Evolutionary conservation across 176 grass and related monocot genomes (phyloP).

Genomic region (Secale cereale): DNA sequence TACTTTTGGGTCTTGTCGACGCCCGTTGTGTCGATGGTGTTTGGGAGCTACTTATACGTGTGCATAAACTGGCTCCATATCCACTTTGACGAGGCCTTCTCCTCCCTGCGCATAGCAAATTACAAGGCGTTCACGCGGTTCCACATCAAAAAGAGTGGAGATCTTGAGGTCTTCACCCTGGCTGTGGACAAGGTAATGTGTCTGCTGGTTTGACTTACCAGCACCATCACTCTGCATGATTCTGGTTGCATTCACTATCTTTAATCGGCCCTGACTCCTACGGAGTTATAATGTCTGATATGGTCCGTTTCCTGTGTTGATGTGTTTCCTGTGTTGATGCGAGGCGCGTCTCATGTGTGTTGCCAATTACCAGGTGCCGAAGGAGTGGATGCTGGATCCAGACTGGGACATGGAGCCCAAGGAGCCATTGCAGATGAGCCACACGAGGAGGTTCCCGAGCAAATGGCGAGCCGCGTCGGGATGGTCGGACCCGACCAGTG

Average conservation of each 20-base stretch:
- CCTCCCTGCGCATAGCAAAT: conserved; percentile 91
- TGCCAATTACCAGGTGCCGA: conserved; percentile 64
- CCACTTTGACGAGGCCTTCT: conserved; percentile 97
- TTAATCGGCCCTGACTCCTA: background rate
- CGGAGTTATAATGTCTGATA: background rate
- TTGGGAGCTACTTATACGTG: conserved; percentile 91
- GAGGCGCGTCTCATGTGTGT: background rate
- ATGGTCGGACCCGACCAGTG: conserved; percentile 53
- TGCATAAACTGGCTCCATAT: conserved; percentile 98
- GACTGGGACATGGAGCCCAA: conserved; percentile 88
- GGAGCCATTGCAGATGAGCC: conserved; percentile 68
- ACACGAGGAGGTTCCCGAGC: conserved; percentile 73
- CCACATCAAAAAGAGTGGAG: conserved; percentile 79
- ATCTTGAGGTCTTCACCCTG: conserved; percentile 87
- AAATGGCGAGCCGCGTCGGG: conserved; percentile 74
- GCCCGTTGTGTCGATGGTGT: conserved; percentile 87
- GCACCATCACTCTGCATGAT: background rate
- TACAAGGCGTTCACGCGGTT: conserved; percentile 88
- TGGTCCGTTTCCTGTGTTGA: background rate
- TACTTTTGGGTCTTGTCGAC: conserved; percentile 99
- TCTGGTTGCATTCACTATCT: background rate
- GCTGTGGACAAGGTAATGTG: conserved; percentile 75
- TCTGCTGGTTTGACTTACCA: background rate
- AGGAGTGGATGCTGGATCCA: conserved; percentile 95
- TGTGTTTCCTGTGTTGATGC: background rate